Base-by-base conservation (phyloP, 805 yeast species). In the Yamadazyma sp. region DNA sequence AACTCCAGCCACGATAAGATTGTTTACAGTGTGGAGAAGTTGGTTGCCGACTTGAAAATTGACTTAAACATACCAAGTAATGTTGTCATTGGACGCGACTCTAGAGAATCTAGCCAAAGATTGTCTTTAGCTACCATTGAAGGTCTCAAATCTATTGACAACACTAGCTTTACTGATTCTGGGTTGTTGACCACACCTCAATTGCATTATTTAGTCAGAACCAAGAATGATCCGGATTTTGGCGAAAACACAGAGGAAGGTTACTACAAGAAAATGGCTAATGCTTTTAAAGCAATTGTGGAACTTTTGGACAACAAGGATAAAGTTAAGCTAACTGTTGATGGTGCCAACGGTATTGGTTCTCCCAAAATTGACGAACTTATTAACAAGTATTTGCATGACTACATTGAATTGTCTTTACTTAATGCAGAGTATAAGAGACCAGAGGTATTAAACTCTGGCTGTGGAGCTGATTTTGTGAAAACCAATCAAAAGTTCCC, bases 261-360 rank as follows among this genome's bases (percentile, higher is more conserved):
- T 2, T 93, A 93, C 61, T 83, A 78, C 55, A 48, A 62, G 14
- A 84, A 86, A 57, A 62, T 87, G 41, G 59, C 81, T 4, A 45
- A 50, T 0, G 76, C 90, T 0, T 77, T 78, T 57, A 66, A 62
- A 36, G 50, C 60, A 13, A 70, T 84, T 35, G 55, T 62, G 37
- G 47, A 59, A 12, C 45, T 55, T 10, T 49, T 57, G 47, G 48
- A 32, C 1, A 46, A 46, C 6, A 32, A 32, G 12, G 41, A 42
- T 2, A 51, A 59, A 33, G 64, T 78, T 24, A 55, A 63, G 17
- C 70, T 90, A 48, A 75, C 80, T 2, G 78, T 93, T 13, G 99
- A 93, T 63, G 81, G 89, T 26, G 99, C 99, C 6, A 93, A 93
- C 57, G 99, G 99, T n/a, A 86, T 93, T 26, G 99, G 99, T 12